A percentile compares a stretch with the other conserved stretches of the same genome.
Conservation (phyloP, 306 rosid genomes). For the Dicorynia guianensis region DNA sequence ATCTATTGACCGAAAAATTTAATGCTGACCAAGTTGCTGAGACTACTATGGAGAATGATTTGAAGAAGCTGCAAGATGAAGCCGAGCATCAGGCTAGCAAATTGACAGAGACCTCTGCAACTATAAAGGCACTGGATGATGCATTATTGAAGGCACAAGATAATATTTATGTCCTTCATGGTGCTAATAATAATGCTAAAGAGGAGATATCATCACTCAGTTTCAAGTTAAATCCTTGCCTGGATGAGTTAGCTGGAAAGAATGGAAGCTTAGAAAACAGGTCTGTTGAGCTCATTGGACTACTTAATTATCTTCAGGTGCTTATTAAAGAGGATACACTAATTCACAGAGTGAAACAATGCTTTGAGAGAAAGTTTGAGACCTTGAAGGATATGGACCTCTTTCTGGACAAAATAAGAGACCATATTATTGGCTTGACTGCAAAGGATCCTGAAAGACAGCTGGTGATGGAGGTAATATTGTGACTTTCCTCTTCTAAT, state of each 20-base stretch:
- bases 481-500: constrained; percentile 4
- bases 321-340: constrained; percentile 69
- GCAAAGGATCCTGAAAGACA: constrained; percentile 56
- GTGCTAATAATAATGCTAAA: constrained; percentile 66
- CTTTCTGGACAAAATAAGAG: constrained; percentile 63
- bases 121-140: constrained; percentile 69
- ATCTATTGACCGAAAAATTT: constrained; percentile 66
- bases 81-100: constrained; percentile 58
- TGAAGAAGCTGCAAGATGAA: constrained; percentile 77
- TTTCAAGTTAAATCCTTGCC: constrained; percentile 72
- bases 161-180: constrained; percentile 62
- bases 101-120: constrained; percentile 57
- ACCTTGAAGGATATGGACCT: constrained; percentile 64
- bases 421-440: constrained; percentile 49
- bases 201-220: constrained; percentile 68
- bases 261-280: constrained; percentile 65
- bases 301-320: constrained; percentile 70
- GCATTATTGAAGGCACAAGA: constrained; percentile 69
- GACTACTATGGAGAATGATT: constrained; percentile 69
- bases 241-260: constrained; percentile 75
- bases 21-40: constrained; percentile 60
- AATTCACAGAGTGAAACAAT: constrained; percentile 55
- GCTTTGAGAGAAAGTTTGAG: constrained; percentile 70
- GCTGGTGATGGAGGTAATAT: constrained; percentile 62
- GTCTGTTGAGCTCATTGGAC: constrained; percentile 62